Percentiles rank a stretch among this genome's conserved stretches.
phyloP scores from a whole-genome alignment of 2,329 filamentous ascomycete species.

The Phoma sp. region DNA sequence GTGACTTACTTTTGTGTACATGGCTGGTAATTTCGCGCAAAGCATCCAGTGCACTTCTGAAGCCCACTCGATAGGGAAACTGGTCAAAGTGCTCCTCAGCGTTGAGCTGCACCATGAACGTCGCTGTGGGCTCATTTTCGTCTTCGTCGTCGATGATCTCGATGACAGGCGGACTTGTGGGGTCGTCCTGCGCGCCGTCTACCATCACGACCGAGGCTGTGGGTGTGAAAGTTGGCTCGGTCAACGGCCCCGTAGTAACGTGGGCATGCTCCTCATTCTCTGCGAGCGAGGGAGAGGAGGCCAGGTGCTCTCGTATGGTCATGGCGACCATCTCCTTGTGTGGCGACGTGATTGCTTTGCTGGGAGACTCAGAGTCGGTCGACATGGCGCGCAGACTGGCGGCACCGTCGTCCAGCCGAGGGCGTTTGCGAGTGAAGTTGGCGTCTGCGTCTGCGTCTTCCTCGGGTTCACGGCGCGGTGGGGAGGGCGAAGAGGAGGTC shows the following conservation, averaged over 20 bases:
- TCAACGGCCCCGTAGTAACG: neutral
- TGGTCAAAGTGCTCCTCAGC: constrained; percentile 38
- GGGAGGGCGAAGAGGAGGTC: constrained; percentile 34
- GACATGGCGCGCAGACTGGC: constrained; percentile 41
- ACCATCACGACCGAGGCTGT: constrained; percentile 22
- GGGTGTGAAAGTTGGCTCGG: neutral
- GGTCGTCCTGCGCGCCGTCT: constrained; percentile 21
- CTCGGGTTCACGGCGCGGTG: constrained; percentile 51
- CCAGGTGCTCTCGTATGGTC: constrained; percentile 47
- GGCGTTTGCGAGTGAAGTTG: constrained; percentile 55
- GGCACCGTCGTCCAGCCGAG: constrained; percentile 49
- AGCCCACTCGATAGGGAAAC: constrained; percentile 37
- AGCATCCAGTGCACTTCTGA: neutral
- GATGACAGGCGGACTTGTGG: constrained; percentile 46
- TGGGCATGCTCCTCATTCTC: constrained; percentile 23
- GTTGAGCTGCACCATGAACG: constrained; percentile 29
- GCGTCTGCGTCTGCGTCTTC: constrained; percentile 55
- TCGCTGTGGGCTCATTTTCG: constrained; percentile 23
- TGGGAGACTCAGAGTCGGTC: constrained; percentile 27
- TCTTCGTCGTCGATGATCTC: constrained; percentile 47
- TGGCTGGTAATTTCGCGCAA: constrained; percentile 26
- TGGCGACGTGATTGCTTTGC: constrained; percentile 20
- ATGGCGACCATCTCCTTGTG: constrained; percentile 44
- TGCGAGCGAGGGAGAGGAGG: constrained; percentile 33
- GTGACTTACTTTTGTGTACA: constrained; percentile 33